Conservation (phyloP, 768 basidiomycete genomes). For the Phallus indusiatus region DNA sequence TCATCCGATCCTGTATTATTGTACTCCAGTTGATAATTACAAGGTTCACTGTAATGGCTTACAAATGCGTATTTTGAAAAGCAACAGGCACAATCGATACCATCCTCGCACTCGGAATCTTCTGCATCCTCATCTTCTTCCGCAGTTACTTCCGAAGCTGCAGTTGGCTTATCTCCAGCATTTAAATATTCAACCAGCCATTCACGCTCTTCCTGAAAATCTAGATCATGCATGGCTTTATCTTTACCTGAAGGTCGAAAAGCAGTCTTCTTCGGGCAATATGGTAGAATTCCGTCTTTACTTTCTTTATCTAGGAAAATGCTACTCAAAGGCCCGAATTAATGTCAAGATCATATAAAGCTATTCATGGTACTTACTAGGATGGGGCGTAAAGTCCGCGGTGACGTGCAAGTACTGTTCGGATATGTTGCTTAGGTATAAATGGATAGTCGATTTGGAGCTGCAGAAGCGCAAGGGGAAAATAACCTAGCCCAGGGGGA, state of each 20-base stretch:
- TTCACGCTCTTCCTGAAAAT: slow-evolving; percentile 33
- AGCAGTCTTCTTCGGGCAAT: slow-evolving; percentile 26
- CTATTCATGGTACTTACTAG: slow-evolving; percentile 29
- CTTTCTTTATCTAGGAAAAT: slow-evolving; percentile 31
- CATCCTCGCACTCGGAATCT: slow-evolving; percentile 40
- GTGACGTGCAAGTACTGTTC: slow-evolving; percentile 27
- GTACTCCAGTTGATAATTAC: neutral
- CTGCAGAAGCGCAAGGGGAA: slow-evolving; percentile 42
- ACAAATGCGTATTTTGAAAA: slow-evolving; percentile 67
- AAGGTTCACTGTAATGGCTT: slow-evolving; percentile 18
- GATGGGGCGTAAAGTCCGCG: slow-evolving; percentile 58
- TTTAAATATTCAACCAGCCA: slow-evolving; percentile 37
- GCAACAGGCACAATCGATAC: slow-evolving; percentile 85
- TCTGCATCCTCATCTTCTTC: slow-evolving; percentile 31
- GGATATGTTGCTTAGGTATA: slow-evolving; percentile 47
- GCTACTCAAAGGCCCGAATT: neutral
- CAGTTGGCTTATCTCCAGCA: slow-evolving; percentile 17
- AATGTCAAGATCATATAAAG: neutral
- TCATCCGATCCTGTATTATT: slow-evolving; percentile 57
- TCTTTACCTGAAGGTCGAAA: slow-evolving; percentile 26
- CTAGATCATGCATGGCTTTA: slow-evolving; percentile 26
- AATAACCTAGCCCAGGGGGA: slow-evolving; percentile 37
- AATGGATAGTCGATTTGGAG: slow-evolving; percentile 49
- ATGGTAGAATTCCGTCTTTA: slow-evolving; percentile 24
- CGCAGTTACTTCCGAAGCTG: slow-evolving; percentile 21